These are phyloP conservation scores for Naematelia encephala DNA, from an alignment of 768 basidiomycete species.

Conservation along the genomic window DNA sequence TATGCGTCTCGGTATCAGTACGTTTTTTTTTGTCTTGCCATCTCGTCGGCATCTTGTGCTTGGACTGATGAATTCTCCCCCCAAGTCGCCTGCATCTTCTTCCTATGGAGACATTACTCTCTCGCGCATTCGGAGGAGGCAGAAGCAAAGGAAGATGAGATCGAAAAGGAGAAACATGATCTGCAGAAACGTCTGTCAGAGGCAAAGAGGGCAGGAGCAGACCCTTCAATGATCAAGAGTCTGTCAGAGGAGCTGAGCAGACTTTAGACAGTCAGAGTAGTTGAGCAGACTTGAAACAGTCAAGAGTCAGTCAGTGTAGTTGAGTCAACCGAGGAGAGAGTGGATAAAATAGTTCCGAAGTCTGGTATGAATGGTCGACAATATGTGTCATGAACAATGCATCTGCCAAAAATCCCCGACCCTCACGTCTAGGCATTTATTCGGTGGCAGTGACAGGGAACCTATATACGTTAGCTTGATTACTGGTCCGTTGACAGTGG, in stretches of 20 bases:
- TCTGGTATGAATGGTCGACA: background rate
- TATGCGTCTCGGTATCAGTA: slow-evolving; percentile 40
- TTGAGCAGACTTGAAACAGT: slow-evolving; percentile 6
- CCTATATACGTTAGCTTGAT: slow-evolving; percentile 18
- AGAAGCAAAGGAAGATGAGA: slow-evolving; percentile 22
- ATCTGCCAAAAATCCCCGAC: slow-evolving; percentile 18
- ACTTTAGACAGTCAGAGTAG: too few relatives aligned
- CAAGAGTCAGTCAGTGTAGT: slow-evolving; percentile 2
- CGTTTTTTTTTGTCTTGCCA: slow-evolving; percentile 4
- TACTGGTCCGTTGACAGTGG: background rate
- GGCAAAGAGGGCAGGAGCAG: slow-evolving; percentile 27
- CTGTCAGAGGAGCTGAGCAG: slow-evolving; percentile 10
- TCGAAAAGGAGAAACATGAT: slow-evolving; percentile 38
- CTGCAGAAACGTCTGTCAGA: slow-evolving; percentile 27
- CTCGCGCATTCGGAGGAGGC: slow-evolving; percentile 23
- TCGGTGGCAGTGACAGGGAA: slow-evolving; percentile 41
- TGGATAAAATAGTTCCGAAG: background rate
- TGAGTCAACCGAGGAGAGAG: slow-evolving; percentile 8
- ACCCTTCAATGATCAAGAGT: background rate
- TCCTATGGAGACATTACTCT: slow-evolving; percentile 43
- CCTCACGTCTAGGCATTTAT: slow-evolving; percentile 25
- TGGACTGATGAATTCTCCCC: background rate
- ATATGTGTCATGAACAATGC: slow-evolving; percentile 21
- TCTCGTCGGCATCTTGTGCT: background rate
- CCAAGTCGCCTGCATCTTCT: slow-evolving; percentile 38